These are phyloP conservation scores for Oleoguttula mirabilis DNA, from an alignment of 495 filamentous ascomycete genomes.

Conservation along the genomic window DNA sequence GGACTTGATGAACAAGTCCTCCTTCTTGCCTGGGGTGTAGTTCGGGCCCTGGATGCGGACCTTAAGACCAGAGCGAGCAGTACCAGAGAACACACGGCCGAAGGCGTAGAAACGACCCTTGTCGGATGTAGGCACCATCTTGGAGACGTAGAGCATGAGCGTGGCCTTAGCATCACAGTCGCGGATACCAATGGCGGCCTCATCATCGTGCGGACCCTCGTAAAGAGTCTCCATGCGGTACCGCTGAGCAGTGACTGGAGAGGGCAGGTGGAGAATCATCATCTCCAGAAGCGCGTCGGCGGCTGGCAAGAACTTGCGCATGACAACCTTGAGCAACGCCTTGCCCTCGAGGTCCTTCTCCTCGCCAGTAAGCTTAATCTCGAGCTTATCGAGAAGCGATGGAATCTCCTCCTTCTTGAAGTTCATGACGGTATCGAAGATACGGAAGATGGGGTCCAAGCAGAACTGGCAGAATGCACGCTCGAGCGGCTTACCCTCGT, in stretches of 20 bases:
- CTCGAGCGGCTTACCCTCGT: slow-evolving; percentile 80
- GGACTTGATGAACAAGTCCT: slow-evolving; percentile 98
- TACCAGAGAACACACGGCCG: slow-evolving; percentile 99
- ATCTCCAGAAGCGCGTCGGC: slow-evolving; percentile 98
- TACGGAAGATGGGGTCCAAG: slow-evolving; percentile 97
- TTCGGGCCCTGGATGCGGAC: slow-evolving; percentile 99
- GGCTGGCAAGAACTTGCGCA: slow-evolving; percentile 96
- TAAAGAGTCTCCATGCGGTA: slow-evolving; percentile 99
- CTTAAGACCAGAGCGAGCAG: slow-evolving; percentile 92
- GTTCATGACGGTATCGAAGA: slow-evolving; percentile 92
- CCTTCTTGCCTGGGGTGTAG: slow-evolving; percentile 96
- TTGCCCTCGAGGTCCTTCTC: slow-evolving; percentile 96
- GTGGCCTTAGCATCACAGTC: slow-evolving; percentile 95
- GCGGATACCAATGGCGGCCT: slow-evolving; percentile 85
- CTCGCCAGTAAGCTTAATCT: slow-evolving; percentile 72
- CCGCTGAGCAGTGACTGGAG: slow-evolving; percentile 88
- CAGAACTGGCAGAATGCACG: slow-evolving; percentile 99
- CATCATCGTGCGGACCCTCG: slow-evolving; percentile 90
- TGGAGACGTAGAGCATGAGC: slow-evolving; percentile 99
- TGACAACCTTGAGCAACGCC: slow-evolving; percentile 88
- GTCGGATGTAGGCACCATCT: slow-evolving; percentile 99
- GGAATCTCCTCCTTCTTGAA: slow-evolving; percentile 91
- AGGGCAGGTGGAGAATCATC: slow-evolving; percentile 99
- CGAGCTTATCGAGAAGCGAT: slow-evolving; percentile 76
- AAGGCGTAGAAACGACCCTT: slow-evolving; percentile 99